These are phyloP conservation scores for Symmetrospora coprosmae DNA, from an alignment of 768 basidiomycete genomes.

Conservation along the genomic window DNA sequence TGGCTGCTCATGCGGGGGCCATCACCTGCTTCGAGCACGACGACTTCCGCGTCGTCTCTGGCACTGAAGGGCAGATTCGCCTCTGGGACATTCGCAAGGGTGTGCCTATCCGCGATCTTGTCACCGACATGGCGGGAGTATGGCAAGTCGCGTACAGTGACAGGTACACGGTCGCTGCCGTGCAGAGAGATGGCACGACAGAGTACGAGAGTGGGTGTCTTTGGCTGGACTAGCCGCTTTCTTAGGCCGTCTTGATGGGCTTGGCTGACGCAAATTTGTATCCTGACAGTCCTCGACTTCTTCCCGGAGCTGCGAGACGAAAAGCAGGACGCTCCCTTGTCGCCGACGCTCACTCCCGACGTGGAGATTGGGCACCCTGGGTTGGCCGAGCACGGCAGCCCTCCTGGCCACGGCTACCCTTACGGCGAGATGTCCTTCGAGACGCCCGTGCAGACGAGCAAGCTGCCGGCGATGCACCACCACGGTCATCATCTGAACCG, in stretches of 20 bases:
- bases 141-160: conserved; percentile 98
- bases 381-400: neutral
- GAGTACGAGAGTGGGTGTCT: conserved; percentile 38
- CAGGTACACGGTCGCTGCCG: conserved; percentile 80
- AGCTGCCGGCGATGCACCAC: too few relatives aligned
- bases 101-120: conserved; percentile 65
- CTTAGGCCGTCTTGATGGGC: too few relatives aligned
- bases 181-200: conserved; percentile 36
- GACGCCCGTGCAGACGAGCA: too few relatives aligned
- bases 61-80: conserved; percentile 88
- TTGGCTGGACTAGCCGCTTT: neutral
- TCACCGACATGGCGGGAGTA: conserved; percentile 82
- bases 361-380: neutral
- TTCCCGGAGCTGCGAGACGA: conserved; percentile 17
- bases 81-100: conserved; percentile 95
- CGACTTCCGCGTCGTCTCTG: conserved; percentile 89
- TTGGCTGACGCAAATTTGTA: too few relatives aligned
- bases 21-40: conserved; percentile 94
- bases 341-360: neutral
- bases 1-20: conserved; percentile 86
- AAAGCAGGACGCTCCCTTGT: neutral
- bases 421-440: neutral
- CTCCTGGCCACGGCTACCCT: neutral
- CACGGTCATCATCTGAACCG: too few relatives aligned
- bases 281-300: conserved; percentile 24